Conservation (phyloP, 1,139 yeast species). For the Geotrichum armillariae region DNA sequence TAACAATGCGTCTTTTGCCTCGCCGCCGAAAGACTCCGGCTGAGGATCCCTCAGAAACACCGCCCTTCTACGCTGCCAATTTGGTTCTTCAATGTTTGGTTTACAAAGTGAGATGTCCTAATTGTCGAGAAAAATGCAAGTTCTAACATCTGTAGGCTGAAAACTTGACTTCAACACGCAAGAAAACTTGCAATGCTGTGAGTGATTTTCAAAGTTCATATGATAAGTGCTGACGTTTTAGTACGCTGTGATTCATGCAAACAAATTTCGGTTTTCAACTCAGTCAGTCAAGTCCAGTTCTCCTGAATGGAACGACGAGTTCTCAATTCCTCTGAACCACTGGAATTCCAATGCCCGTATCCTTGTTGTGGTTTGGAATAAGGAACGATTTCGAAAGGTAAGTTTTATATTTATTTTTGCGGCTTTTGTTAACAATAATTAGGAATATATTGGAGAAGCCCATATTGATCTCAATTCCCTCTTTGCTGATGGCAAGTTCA, state of each 20-base stretch:
- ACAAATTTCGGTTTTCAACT: constrained; percentile 37
- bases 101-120: constrained; percentile 2
- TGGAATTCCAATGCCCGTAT: constrained; percentile 32
- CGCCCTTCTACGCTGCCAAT: not conserved
- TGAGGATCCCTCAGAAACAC: not conserved
- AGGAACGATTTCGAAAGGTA: constrained; percentile 34
- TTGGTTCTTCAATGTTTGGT: constrained; percentile 5
- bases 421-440: constrained; percentile 3
- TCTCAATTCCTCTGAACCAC: constrained; percentile 31
- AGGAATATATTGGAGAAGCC: constrained; percentile 57
- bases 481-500: constrained; percentile 5
- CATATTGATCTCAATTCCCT: constrained; percentile 36
- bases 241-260: constrained; percentile 34
- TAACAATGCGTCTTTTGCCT: constrained; percentile 4
- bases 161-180: constrained; percentile 5
- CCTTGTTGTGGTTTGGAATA: constrained; percentile 42
- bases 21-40: not conserved
- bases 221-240: not conserved
- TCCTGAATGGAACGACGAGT: constrained; percentile 42
- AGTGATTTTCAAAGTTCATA: not conserved
- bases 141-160: constrained; percentile 17
- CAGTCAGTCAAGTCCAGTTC: constrained; percentile 29
- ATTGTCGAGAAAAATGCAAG: not conserved
- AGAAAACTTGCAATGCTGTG: constrained; percentile 18
- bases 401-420: not conserved